Conservation (phyloP, 2,329 filamentous ascomycete species). For the Fonsecaea erecta region DNA sequence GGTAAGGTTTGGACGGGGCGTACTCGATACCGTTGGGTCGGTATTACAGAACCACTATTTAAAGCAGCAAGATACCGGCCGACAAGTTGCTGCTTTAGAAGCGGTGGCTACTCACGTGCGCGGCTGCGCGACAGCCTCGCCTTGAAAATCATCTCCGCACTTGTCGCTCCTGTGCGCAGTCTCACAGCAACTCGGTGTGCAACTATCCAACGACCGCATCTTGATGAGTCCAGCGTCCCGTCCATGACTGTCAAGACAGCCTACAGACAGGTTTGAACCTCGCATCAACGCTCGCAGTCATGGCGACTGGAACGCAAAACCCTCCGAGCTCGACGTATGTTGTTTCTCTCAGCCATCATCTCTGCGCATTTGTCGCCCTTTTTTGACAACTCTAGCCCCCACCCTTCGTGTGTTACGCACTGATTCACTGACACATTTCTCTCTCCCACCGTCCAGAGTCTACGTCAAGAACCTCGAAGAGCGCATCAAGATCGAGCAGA, state of each 20-base stretch:
- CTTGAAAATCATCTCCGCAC: background rate
- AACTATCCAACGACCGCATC: background rate
- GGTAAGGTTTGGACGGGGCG: too few relatives aligned
- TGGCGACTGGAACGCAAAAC: constrained; percentile 32
- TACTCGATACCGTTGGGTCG: too few relatives aligned
- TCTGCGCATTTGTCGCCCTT: background rate
- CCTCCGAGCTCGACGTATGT: constrained; percentile 37
- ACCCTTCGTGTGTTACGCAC: background rate
- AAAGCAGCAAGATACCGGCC: too few relatives aligned
- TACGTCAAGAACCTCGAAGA: constrained; percentile 83
- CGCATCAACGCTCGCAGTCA: constrained; percentile 8
- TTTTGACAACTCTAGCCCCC: background rate
- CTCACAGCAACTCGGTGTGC: background rate
- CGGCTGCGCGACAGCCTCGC: background rate
- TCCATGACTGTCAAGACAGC: background rate
- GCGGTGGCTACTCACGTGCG: background rate
- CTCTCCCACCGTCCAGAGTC: constrained; percentile 23
- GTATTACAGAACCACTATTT: too few relatives aligned
- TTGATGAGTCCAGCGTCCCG: background rate
- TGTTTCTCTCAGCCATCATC: background rate
- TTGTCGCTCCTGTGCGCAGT: background rate
- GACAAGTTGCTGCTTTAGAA: too few relatives aligned
- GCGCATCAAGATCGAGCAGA: constrained; percentile 77
- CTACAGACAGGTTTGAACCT: background rate
- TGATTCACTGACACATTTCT: constrained; percentile 2